Base-by-base conservation (phyloP, 768 basidiomycete genomes). In the Fomitopsis serialis region DNA sequence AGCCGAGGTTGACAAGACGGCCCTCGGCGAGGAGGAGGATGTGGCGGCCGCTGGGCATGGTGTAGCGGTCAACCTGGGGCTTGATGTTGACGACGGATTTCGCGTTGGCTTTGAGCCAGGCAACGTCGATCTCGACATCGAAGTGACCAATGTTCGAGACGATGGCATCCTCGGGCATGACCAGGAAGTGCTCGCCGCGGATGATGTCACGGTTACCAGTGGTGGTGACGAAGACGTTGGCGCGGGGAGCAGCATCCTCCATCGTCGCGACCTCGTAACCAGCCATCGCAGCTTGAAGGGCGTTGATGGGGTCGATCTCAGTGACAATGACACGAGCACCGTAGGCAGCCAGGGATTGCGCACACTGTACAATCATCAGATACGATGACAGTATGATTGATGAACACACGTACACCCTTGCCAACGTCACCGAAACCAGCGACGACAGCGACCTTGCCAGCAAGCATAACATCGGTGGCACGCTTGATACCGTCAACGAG, bases 401-500 rank as follows among this genome's bases (percentile, higher is more conserved):
- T 27, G 48, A 21, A 6, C 52, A 23, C 22, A 85, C 93, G 63
- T 75, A 97, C 94, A 53, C 97, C 97, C 74, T 99, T 99, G 62
- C 97, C 97, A 61, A 99, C 97, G 67, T 99, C 97, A 74, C 97
- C 97, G 72, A 87, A 99, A 53, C 97, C 97, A 61, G 97, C 97
- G 61, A 99, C 97, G 60, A 98, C 92, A 50, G 94, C 95, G 60
- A 99, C 95, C 77, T 99, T 99, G 50, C 96, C 97, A 61, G 97
- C 97, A 70, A 99, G 85, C 97, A 99, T 99, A 70, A 99, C 92
- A 71, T 99, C 97, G 59, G 97, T 99, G 55, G 97, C 97, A 67
- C 97, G 94, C 84, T 99, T 99, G 78, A 99, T 98, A 63, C 97
- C 97, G 70, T 99, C 97, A 56, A 99, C 97, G 58, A 99, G 90